Evolutionary conservation across 805 yeast genomes (phyloP).

Genomic region (Isabelozyma rhagii): DNA sequence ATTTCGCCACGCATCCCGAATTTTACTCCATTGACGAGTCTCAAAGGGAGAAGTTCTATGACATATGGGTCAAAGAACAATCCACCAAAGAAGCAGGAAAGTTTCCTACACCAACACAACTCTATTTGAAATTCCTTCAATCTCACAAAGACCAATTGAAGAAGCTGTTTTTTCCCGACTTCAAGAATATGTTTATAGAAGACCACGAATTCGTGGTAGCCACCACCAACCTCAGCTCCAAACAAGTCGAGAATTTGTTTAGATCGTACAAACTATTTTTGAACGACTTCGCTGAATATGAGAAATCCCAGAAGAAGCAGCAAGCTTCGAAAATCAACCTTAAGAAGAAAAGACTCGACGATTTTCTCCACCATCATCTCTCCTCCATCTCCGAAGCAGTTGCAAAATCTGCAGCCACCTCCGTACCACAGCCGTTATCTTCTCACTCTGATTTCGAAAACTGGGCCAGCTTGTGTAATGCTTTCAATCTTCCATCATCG

Average conservation of each 20-base stretch:
- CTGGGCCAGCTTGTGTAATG: constrained; percentile 29
- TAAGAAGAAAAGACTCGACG: constrained; percentile 23
- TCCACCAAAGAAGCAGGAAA: not conserved
- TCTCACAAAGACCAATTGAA: constrained; percentile 25
- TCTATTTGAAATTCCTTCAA: constrained; percentile 24
- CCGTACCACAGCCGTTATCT: not conserved
- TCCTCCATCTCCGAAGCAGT: not conserved
- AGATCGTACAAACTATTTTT: constrained; percentile 25
- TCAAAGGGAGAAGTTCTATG: constrained; percentile 19
- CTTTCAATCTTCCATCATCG: constrained; percentile 11
- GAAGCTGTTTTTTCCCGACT: constrained; percentile 23
- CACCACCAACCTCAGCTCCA: constrained; percentile 6
- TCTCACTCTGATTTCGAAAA: constrained; percentile 13
- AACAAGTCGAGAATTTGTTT: constrained; percentile 20
- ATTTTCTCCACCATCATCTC: constrained; percentile 11
- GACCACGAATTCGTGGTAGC: constrained; percentile 7
- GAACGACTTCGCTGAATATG: constrained; percentile 25
- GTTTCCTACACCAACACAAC: constrained; percentile 21
- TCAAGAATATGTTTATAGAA: constrained; percentile 13
- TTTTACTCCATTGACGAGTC: constrained; percentile 20
- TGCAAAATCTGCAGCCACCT: constrained; percentile 1
- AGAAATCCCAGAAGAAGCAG: constrained; percentile 18
- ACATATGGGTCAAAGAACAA: constrained; percentile 20
- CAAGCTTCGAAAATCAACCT: constrained; percentile 18
- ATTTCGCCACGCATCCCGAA: constrained; percentile 24